Base-by-base conservation (phyloP, 140 eudicot species). In the Flaveria floridana region DNA sequence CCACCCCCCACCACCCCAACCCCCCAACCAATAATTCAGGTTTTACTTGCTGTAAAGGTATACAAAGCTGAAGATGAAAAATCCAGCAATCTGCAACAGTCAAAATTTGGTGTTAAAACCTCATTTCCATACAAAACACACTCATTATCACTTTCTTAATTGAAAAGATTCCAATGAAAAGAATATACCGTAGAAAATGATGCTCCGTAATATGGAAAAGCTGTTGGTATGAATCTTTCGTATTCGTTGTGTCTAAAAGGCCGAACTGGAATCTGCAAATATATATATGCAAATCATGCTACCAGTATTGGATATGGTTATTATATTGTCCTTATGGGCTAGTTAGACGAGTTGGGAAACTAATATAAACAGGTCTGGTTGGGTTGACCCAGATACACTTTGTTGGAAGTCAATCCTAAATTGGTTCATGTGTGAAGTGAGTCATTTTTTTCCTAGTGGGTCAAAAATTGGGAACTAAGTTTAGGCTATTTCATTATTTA, bases 181-280 rank as follows among this genome's bases (percentile, higher is more conserved):
- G 23, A 65, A 37, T 9, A 16, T 65, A 65, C 70, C 70, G 46
- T 37, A 37, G 70, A 65, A 65, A 65, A 65, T 3, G 70, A 65
- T 0, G 70, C 50, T 65, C 70, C 99, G 25, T 94, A 90, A 68
- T 93, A 93, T 6, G 98, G 98, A 65, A 83, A 90, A 51, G 98
- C 97, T 15, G 97, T 82, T 34, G 96, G 76, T 70, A 93, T 86
- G 37, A 93, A 93, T 84, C 98, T 90, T 76, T 90, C 99, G 18
- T 86, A 94, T 73, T 94, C 99, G 39, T 90, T 87, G 82, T 94
- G 99, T 16, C 70, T 65, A 7, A 65, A 94, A 70, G 99, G 99
- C 16, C 99, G 82, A 56, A 94, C 99, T 57, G 99, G 70, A 65
- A 65, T 65, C 70, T 65, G 70, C 51, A 65, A 16, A 65, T 7